Evolutionary conservation across 495 filamentous ascomycete genomes (phyloP), one percentile per base, ranked within the genome.

Genomic region (Penicillium arizonense): DNA sequence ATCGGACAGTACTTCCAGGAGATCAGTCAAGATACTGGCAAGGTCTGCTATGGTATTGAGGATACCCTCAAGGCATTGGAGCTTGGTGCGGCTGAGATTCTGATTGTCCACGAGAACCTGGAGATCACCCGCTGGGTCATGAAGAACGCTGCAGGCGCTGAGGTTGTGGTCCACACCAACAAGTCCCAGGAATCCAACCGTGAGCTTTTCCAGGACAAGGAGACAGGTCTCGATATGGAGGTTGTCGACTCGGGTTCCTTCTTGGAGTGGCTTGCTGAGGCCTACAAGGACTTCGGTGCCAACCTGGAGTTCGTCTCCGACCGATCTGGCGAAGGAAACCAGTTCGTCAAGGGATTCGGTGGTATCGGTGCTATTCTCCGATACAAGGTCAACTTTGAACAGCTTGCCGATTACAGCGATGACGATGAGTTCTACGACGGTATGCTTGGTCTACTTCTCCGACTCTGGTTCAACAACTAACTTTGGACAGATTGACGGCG

Each of bases 331-430:
- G 94, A 98, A 72, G 94, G 94, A 65, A 98, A 98, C 74, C 94
- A 98, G 77, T 98, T 98, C 77, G 94, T 98, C 62, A 97, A 96
- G 76, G 94, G 94, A 49, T 98, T 98, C 65, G 94, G 94, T 85
- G 94, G 94, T 63, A 95, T 98, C 59, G 94, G 94, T 52, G 93
- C 93, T 41, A 86, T 98, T 61, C 85, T 98, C 66, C 89, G 94
- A 55, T 98, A 98, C 84, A 97, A 97, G 78, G 89, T 98, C 78
- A 98, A 98, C 79, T 98, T 98, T 78, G 94, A 98, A 76, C 95
- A 98, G 72, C 83, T 98, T 70, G 89, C 88, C 63, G 95, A 98
- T 73, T 82, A 86, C 61, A 86, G 89, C 72, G 93, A 96, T 73
- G 94, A 98, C 73, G 94, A 97, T 78, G 92, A 97, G 65, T 97